Base-by-base conservation (phyloP, 306 rosid genomes). In the Glycyrrhiza uralensis region DNA sequence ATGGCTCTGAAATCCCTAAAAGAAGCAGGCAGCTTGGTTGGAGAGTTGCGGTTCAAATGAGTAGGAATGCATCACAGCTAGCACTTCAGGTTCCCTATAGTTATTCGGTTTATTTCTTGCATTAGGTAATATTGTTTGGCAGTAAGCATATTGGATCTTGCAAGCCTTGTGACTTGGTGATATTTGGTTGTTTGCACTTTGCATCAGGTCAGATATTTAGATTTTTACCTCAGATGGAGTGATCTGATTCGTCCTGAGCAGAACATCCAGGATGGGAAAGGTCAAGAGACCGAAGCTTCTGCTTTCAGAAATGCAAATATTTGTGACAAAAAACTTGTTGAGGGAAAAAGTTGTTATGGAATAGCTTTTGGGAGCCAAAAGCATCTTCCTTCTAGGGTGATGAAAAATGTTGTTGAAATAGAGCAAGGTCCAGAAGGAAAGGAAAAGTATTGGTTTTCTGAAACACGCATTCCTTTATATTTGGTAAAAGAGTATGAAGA, bases 221-320 rank as follows among this genome's bases (percentile, higher is more conserved):
- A 95, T 84, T 79, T 66, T 61, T 87, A 87, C 75, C 79, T 95
- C 75, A 82, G 99, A 78, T 95, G 99, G 99, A 81, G 71, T 89
- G 99, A 91, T 76, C 89, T 95, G 76, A 87, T 87, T 82, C 91
- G 96, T 74, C 99, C 97, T 0, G 99, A 95, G 79, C 95, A 86
- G 84, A 94, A 81, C 66, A 82, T 85, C 66, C 85, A 59, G 51
- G 99, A 95, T 44, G 89, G 79, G 45, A 95, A 95, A 82, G 92
- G 88, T 79, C 84, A 76, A 63, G 99, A 95, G 84, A 80, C 90
- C 7, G 97, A 95, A 77, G 89, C 99, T 47, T 95, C 99, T 69
- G 86, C 77, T 56, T 95, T 95, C 60, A 85, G 99, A 84, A 95
- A 95, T 84, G 99, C 97, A 64, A 79, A 68, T 54, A 75, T 95